These are phyloP conservation scores for Gilbertella persicaria DNA, from an alignment of 371 early-diverging fungal genomes.

Conservation along the genomic window DNA sequence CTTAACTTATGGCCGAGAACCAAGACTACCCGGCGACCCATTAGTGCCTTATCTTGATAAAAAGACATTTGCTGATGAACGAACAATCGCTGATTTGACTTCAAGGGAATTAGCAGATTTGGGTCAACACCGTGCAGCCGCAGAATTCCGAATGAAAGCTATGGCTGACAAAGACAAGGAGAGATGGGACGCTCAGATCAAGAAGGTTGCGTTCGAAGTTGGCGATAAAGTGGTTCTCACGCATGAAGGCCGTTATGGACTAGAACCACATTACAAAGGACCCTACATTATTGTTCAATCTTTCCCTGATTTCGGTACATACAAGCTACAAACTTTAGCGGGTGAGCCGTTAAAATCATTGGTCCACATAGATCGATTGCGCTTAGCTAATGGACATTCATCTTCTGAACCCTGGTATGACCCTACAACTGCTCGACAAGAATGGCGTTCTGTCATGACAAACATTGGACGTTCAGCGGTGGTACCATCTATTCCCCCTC, in stretches of 20 bases:
- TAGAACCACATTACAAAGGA: constrained; percentile 12
- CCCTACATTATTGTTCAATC: constrained; percentile 2
- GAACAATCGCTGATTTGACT: neutral
- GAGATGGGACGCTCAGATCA: constrained; percentile 4
- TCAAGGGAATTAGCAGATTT: neutral
- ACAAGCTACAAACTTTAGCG: constrained; percentile 4
- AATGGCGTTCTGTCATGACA: neutral
- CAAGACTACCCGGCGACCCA: constrained; percentile 15
- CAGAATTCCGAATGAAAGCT: neutral
- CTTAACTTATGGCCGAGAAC: constrained; percentile 21
- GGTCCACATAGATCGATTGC: constrained; percentile 12
- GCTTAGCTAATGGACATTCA: neutral
- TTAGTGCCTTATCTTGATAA: constrained; percentile 6
- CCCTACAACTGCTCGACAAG: constrained; percentile 1
- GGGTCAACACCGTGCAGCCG: neutral
- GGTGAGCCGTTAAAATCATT: constrained; percentile 9
- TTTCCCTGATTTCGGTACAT: constrained; percentile 6
- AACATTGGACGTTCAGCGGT: neutral
- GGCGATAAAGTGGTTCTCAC: constrained; percentile 5
- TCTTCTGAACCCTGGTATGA: constrained; percentile 6
- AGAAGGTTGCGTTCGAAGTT: neutral
- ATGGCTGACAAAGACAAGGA: constrained; percentile 4
- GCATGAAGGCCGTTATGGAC: constrained; percentile 4
- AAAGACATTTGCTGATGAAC: neutral
- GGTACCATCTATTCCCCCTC: neutral